phyloP scores from a whole-genome alignment of 2,329 filamentous ascomycete genomes.

The Coniochaeta prunicola region DNA sequence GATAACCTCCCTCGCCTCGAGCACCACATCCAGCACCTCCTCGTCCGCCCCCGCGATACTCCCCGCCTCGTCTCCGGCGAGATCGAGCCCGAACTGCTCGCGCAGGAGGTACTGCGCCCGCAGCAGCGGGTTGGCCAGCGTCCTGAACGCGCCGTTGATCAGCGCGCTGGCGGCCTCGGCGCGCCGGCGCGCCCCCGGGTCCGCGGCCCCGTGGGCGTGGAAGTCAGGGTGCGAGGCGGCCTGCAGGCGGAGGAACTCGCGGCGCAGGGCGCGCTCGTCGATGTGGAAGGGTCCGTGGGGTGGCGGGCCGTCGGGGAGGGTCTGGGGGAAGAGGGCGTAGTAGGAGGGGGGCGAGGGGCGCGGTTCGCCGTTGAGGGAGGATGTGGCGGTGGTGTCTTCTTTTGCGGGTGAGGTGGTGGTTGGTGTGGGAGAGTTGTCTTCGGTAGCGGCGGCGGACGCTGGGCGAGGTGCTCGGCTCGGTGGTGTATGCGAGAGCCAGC shows the following conservation, averaged over 20 bases:
- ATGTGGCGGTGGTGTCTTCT: neutral
- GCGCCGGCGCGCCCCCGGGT: conserved; percentile 21
- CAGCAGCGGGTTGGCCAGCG: conserved; percentile 67
- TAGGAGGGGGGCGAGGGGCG: conserved; percentile 25
- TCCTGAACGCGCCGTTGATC: conserved; percentile 90
- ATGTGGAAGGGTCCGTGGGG: conserved; percentile 70
- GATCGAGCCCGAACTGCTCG: conserved; percentile 64
- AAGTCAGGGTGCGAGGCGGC: conserved; percentile 69
- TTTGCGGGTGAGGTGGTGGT: neutral
- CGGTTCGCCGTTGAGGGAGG: neutral
- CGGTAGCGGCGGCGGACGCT: neutral
- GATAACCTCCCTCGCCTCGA: conserved; percentile 72
- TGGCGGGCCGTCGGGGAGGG: conserved; percentile 70
- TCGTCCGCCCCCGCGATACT: conserved; percentile 53
- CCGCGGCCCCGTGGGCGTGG: conserved; percentile 26
- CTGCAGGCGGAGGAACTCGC: conserved; percentile 84
- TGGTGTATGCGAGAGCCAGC: neutral
- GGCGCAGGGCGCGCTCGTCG: conserved; percentile 61
- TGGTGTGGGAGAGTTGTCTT: neutral
- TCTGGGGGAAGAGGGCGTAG: conserved; percentile 83
- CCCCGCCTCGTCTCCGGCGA: conserved; percentile 70
- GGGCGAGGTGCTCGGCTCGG: neutral
- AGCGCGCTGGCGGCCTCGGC: conserved; percentile 73
- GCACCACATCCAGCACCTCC: conserved; percentile 67
- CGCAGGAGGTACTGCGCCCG: conserved; percentile 83